phyloP scores from a whole-genome alignment of 352 stramenopile species.

The Phytophthora litchii region DNA sequence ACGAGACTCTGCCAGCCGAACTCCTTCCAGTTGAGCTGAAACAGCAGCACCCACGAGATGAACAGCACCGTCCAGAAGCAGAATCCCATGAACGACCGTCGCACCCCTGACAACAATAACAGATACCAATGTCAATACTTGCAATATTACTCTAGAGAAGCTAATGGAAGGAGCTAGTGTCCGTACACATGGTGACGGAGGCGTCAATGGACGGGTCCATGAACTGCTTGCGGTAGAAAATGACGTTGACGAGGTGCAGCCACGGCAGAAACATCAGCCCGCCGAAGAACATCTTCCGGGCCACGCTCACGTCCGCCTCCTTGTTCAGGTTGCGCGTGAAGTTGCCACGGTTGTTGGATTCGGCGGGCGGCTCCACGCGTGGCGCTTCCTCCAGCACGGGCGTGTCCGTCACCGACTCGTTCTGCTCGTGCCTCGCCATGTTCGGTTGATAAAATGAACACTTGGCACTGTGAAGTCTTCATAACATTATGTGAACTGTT shows the following conservation, averaged over 20 bases:
- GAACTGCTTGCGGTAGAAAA: slow-evolving; percentile 86
- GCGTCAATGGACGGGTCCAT: slow-evolving; percentile 69
- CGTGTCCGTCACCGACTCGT: slow-evolving; percentile 48
- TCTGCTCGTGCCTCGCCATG: slow-evolving; percentile 35
- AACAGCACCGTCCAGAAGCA: slow-evolving; percentile 77
- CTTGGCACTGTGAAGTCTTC: neutral
- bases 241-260: slow-evolving; percentile 84
- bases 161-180: neutral
- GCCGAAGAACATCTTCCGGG: slow-evolving; percentile 87
- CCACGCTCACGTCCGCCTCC: slow-evolving; percentile 72
- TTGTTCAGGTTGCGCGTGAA: slow-evolving; percentile 89
- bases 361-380: slow-evolving; percentile 18
- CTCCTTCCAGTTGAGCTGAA: slow-evolving; percentile 88
- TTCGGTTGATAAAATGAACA: slow-evolving; percentile 2
- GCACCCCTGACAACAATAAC: slow-evolving; percentile 56
- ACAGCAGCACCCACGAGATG: slow-evolving; percentile 74
- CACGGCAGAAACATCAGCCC: slow-evolving; percentile 75
- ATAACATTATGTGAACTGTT: neutral
- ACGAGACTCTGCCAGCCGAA: slow-evolving; percentile 82
- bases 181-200: slow-evolving; percentile 76
- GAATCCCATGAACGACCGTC: slow-evolving; percentile 75
- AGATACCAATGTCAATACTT: slow-evolving; percentile 1
- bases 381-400: slow-evolving; percentile 62
- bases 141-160: neutral
- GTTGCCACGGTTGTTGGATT: slow-evolving; percentile 83